Percentiles rank a stretch among this genome's conserved stretches.
These are phyloP conservation scores for Chenopodium berlandieri DNA, from an alignment of 148 eudicot genomes.

Conservation along the genomic window DNA sequence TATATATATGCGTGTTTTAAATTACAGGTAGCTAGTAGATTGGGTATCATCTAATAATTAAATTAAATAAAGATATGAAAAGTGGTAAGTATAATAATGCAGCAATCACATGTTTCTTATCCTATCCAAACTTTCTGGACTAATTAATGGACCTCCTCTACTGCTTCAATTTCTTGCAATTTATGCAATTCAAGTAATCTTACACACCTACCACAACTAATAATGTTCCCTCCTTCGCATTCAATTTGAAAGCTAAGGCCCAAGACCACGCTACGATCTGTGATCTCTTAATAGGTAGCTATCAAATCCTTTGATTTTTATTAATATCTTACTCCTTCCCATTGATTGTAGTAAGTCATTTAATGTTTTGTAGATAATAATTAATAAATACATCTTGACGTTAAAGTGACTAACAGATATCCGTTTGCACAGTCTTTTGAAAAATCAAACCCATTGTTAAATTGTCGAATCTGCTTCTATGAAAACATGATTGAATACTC, in stretches of 20 bases:
- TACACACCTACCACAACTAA: conserved; percentile 7
- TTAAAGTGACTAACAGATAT: too few relatives aligned
- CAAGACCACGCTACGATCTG: background rate
- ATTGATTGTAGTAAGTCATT: background rate
- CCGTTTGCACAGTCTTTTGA: too few relatives aligned
- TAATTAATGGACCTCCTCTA: background rate
- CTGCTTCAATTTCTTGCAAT: conserved; percentile 10
- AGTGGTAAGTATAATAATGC: conserved; percentile 5
- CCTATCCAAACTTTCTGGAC: conserved; percentile 5
- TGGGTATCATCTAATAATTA: background rate
- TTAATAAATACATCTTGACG: too few relatives aligned
- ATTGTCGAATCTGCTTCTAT: too few relatives aligned
- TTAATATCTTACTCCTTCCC: background rate
- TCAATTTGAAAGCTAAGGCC: conserved; percentile 17
- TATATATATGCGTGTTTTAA: too few relatives aligned
- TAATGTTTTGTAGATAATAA: background rate
- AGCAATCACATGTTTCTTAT: conserved; percentile 17
- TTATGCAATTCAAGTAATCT: background rate
- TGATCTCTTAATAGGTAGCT: background rate
- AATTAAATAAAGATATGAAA: background rate
- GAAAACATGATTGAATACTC: too few relatives aligned
- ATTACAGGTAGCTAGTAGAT: too few relatives aligned
- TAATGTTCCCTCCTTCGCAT: conserved; percentile 4
- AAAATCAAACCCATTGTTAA: too few relatives aligned
- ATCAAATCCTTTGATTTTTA: background rate